Conservation (phyloP, 495 filamentous ascomycete species). For the Evernia prunastri region DNA sequence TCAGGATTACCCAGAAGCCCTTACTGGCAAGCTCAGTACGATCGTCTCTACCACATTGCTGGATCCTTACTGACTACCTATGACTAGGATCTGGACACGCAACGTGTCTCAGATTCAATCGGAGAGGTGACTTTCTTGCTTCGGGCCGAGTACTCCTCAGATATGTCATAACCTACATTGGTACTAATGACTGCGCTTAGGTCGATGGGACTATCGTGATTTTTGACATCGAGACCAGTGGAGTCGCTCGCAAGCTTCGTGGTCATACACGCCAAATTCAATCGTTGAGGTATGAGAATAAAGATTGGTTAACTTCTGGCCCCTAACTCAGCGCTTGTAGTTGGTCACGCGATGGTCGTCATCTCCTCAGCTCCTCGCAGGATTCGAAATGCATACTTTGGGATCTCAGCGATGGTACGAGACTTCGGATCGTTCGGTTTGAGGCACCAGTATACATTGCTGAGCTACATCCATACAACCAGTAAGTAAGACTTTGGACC, state of each 20-base stretch:
- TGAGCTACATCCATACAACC: slow-evolving; percentile 85
- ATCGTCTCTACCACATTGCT: background rate
- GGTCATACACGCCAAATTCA: slow-evolving; percentile 89
- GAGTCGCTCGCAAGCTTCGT: slow-evolving; percentile 83
- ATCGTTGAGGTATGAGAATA: slow-evolving; percentile 52
- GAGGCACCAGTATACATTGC: slow-evolving; percentile 91
- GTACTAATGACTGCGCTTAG: slow-evolving; percentile 33
- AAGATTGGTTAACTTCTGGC: background rate
- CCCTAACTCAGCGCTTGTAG: slow-evolving; percentile 39
- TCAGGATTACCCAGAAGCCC: slow-evolving; percentile 88
- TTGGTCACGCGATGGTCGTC: slow-evolving; percentile 87
- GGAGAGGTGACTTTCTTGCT: slow-evolving; percentile 86
- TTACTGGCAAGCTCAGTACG: slow-evolving; percentile 76
- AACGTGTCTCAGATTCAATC: slow-evolving; percentile 78
- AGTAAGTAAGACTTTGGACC: slow-evolving; percentile 47
- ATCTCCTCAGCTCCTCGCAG: slow-evolving; percentile 88
- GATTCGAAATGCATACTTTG: slow-evolving; percentile 94
- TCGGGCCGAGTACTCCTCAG: slow-evolving; percentile 64
- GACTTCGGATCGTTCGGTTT: slow-evolving; percentile 69
- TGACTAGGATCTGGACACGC: slow-evolving; percentile 55
- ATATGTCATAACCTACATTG: background rate
- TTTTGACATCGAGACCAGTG: slow-evolving; percentile 95
- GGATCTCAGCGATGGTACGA: slow-evolving; percentile 74
- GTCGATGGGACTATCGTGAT: slow-evolving; percentile 89
- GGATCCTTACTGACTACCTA: background rate